Percentiles rank a stretch among this genome's conserved stretches.
Conservation (phyloP, 2,329 filamentous ascomycete genomes). For the Paecilomyces formosus region DNA sequence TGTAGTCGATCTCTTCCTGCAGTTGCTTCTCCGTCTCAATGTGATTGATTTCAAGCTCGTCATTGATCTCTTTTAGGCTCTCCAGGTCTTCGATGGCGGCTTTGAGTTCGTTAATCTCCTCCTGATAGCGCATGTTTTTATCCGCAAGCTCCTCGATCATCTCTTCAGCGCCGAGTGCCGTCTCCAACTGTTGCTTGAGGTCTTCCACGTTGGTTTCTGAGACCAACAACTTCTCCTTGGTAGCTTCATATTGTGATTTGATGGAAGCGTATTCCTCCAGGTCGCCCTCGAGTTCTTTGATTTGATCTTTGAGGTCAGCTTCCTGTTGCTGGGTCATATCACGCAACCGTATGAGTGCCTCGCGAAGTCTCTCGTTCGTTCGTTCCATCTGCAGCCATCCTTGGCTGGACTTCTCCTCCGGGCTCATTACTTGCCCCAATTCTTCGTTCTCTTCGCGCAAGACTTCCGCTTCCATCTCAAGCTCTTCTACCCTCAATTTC, state of each 20-base stretch:
- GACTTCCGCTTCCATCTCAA: constrained; percentile 82
- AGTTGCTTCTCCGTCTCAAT: constrained; percentile 89
- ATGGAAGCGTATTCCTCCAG: constrained; percentile 58
- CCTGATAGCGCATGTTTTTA: constrained; percentile 74
- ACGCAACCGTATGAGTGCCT: constrained; percentile 74
- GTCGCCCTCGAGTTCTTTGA: constrained; percentile 66
- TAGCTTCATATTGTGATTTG: constrained; percentile 62
- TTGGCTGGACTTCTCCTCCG: constrained; percentile 77
- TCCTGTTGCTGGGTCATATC: constrained; percentile 85
- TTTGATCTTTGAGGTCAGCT: constrained; percentile 66
- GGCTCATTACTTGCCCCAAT: constrained; percentile 72
- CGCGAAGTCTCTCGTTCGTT: constrained; percentile 77
- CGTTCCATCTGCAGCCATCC: constrained; percentile 90
- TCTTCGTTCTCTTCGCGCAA: constrained; percentile 81
- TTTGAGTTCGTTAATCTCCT: constrained; percentile 76
- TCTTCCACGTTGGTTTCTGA: constrained; percentile 74
- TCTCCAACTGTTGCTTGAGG: constrained; percentile 83
- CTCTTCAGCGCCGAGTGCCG: constrained; percentile 78
- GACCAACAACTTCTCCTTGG: constrained; percentile 65
- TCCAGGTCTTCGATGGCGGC: constrained; percentile 80
- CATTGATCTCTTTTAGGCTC: constrained; percentile 81
- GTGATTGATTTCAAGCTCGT: constrained; percentile 90
- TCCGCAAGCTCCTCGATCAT: constrained; percentile 91
- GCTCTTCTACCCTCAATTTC: constrained; percentile 70
- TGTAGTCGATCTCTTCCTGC: constrained; percentile 86